Percentiles rank a stretch among this genome's conserved stretches.
These are phyloP conservation scores for Xylariaceae sp. DNA, from an alignment of 2,329 filamentous ascomycete genomes.

Conservation along the genomic window DNA sequence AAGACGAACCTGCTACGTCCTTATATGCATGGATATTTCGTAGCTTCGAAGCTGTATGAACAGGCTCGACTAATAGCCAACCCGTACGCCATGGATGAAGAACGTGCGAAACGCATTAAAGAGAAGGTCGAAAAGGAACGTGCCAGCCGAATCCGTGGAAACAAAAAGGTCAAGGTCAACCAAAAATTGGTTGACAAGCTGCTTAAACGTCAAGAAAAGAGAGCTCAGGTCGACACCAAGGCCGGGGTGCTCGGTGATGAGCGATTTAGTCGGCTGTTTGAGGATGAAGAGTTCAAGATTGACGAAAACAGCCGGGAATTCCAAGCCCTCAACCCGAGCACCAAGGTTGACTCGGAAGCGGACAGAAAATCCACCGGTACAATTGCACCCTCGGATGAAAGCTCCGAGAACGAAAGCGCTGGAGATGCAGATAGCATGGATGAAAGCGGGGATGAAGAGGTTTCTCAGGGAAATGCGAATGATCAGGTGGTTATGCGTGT, in stretches of 20 bases:
- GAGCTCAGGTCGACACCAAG: slow-evolving; percentile 58
- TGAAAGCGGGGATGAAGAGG: slow-evolving; percentile 43
- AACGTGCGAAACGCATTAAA: slow-evolving; percentile 86
- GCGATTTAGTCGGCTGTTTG: slow-evolving; percentile 86
- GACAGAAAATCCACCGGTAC: slow-evolving; percentile 35
- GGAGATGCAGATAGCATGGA: slow-evolving; percentile 40
- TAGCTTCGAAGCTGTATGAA: slow-evolving; percentile 92
- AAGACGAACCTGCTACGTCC: slow-evolving; percentile 87
- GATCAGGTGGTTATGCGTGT: slow-evolving; percentile 64
- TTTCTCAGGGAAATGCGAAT: slow-evolving; percentile 23
- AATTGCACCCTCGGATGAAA: slow-evolving; percentile 51
- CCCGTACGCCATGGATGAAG: slow-evolving; percentile 91
- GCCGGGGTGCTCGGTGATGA: slow-evolving; percentile 77
- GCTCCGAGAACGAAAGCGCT: slow-evolving; percentile 47
- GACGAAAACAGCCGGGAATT: slow-evolving; percentile 91
- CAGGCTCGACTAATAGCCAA: slow-evolving; percentile 92
- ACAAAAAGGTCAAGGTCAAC: slow-evolving; percentile 98
- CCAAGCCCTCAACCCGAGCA: slow-evolving; percentile 85
- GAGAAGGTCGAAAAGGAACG: slow-evolving; percentile 97
- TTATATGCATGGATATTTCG: slow-evolving; percentile 99
- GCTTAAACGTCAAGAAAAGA: slow-evolving; percentile 65
- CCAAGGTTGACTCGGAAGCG: slow-evolving; percentile 49
- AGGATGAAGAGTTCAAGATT: slow-evolving; percentile 89
- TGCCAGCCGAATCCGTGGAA: slow-evolving; percentile 90
- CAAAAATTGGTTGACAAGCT: slow-evolving; percentile 76